phyloP scores from a whole-genome alignment of 75 land plant genomes.

The Cryptomeria japonica region DNA sequence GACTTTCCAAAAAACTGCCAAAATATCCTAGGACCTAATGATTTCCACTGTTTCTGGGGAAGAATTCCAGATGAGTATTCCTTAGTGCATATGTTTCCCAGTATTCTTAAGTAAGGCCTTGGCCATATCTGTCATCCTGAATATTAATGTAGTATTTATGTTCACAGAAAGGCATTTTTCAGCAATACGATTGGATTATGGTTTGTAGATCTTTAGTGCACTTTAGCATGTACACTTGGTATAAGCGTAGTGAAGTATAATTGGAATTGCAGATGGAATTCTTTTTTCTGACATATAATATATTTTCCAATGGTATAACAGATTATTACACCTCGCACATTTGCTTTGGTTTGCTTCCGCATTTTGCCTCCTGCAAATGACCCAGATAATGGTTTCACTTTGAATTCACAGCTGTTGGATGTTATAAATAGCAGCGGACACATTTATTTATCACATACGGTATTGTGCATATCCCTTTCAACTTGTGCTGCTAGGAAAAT shows the following conservation, averaged over 20 bases:
- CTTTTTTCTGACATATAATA: neutral
- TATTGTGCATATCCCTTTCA: slow-evolving; percentile 19
- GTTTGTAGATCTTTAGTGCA: neutral
- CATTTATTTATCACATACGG: slow-evolving; percentile 71
- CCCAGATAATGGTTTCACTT: slow-evolving; percentile 43
- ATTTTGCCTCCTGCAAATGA: slow-evolving; percentile 40
- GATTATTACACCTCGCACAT: slow-evolving; percentile 66
- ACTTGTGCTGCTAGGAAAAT: neutral
- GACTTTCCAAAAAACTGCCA: neutral
- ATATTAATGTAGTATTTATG: neutral
- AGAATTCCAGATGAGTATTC: neutral
- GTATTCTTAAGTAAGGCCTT: neutral
- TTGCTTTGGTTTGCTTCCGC: slow-evolving; percentile 84
- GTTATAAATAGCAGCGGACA: slow-evolving; percentile 69
- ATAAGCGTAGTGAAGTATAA: neutral
- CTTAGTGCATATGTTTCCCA: neutral
- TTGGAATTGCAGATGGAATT: neutral
- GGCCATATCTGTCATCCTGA: neutral
- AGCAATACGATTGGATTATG: neutral
- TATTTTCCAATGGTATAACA: slow-evolving; percentile 15
- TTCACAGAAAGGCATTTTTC: neutral
- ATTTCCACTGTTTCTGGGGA: neutral
- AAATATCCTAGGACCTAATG: neutral
- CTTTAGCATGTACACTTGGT: neutral
- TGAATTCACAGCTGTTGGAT: slow-evolving; percentile 64